These are phyloP conservation scores for Amniculicola lignicola DNA, from an alignment of 495 filamentous ascomycete species.

Conservation along the genomic window DNA sequence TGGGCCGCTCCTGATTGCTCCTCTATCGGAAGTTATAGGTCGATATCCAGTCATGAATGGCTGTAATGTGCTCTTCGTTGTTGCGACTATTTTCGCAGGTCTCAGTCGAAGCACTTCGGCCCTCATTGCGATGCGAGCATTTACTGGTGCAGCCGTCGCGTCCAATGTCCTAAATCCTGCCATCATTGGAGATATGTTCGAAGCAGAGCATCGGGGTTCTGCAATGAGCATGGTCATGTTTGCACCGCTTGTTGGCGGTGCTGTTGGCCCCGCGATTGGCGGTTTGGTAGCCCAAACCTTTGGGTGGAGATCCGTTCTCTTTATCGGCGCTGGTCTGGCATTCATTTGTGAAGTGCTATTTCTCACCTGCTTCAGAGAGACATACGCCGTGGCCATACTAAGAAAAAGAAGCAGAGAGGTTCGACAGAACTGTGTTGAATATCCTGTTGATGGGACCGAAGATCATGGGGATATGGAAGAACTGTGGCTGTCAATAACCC, in stretches of 20 bases:
- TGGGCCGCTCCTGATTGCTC: slow-evolving; percentile 59
- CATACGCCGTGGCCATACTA: slow-evolving; percentile 31
- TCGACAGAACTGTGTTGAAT: background rate
- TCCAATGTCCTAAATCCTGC: slow-evolving; percentile 57
- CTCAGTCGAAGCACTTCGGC: slow-evolving; percentile 41
- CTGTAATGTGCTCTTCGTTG: slow-evolving; percentile 52
- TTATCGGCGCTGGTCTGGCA: slow-evolving; percentile 23
- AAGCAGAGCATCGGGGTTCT: slow-evolving; percentile 49
- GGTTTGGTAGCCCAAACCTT: slow-evolving; percentile 21
- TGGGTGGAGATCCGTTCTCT: slow-evolving; percentile 24
- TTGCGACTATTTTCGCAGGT: slow-evolving; percentile 47
- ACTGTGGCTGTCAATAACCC: slow-evolving; percentile 43
- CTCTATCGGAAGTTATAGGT: slow-evolving; percentile 56
- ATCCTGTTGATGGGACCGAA: background rate
- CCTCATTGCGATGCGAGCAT: slow-evolving; percentile 49
- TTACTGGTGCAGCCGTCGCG: slow-evolving; percentile 54
- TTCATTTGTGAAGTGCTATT: slow-evolving; percentile 27
- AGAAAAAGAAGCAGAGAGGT: background rate
- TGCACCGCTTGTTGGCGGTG: slow-evolving; percentile 55
- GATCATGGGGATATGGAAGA: slow-evolving; percentile 2
- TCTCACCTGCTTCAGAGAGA: slow-evolving; percentile 32
- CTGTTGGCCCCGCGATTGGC: slow-evolving; percentile 23
- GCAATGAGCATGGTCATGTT: slow-evolving; percentile 55
- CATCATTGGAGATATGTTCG: slow-evolving; percentile 58
- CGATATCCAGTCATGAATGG: slow-evolving; percentile 53